Conservation (phyloP, 164 flowering plant species). For the Dillenia suffruticosa region DNA sequence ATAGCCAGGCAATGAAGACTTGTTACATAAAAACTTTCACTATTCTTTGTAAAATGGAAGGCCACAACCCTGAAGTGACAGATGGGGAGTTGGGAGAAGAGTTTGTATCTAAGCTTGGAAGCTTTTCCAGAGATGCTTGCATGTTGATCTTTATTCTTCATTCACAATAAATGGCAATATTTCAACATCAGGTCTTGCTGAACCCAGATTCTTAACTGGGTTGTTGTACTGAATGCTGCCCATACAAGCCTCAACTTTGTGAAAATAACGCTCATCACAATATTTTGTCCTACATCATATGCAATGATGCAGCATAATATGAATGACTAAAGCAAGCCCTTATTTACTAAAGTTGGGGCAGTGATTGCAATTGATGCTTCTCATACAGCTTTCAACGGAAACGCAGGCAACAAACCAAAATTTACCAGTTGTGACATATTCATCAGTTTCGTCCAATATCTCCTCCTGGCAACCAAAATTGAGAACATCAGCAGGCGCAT, state of each 20-base stretch:
- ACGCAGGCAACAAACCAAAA: neutral
- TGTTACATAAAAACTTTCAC: neutral
- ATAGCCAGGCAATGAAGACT: neutral
- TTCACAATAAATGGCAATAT: too few species aligned
- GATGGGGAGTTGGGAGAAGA: conserved; percentile 30
- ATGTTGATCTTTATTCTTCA: too few species aligned
- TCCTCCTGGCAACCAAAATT: conserved; percentile 68
- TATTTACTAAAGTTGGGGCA: neutral
- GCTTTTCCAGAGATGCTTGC: conserved; percentile 2
- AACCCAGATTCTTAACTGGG: too few species aligned
- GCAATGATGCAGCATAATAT: too few species aligned
- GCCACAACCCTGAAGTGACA: conserved; percentile 69
- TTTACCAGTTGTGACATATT: conserved; percentile 91
- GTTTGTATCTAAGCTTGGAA: conserved; percentile 12
- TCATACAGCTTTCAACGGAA: too few species aligned
- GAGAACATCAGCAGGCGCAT: conserved; percentile 4
- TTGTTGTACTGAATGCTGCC: too few species aligned
- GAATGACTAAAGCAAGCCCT: neutral
- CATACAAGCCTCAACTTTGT: too few species aligned
- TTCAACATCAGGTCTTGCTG: too few species aligned
- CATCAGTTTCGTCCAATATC: conserved; percentile 94
- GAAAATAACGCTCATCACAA: too few species aligned
- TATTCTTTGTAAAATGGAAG: neutral
- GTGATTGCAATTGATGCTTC: neutral
- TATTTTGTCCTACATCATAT: too few species aligned